Evolutionary conservation across 192 early-diverging fungal genomes (phyloP).

Genomic region (Paraglomus brasilianum): DNA sequence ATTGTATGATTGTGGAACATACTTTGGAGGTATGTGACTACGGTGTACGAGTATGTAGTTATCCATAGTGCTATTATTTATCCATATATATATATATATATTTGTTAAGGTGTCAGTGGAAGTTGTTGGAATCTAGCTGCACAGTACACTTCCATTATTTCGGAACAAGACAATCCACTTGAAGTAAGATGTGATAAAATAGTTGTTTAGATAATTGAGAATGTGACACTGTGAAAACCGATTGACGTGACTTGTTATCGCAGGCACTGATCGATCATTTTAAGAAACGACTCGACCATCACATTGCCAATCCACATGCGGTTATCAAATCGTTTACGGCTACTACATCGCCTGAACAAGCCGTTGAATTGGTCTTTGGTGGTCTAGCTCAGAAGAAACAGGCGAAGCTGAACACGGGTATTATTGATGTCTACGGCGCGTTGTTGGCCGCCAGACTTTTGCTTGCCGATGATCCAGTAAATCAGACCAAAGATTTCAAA

Average conservation of each 20-base stretch:
- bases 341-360: conserved; percentile 36
- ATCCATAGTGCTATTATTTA: no score
- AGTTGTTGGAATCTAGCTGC: conserved; percentile 60
- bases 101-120: conserved; percentile 47
- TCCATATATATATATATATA: background rate
- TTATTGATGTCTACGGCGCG: conserved; percentile 61
- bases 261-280: conserved; percentile 37
- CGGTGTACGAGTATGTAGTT: background rate
- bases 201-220: conserved; percentile 36
- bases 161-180: conserved; percentile 4
- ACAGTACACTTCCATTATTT: background rate
- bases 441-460: conserved; percentile 50
- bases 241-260: conserved; percentile 11
- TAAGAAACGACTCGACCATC: conserved; percentile 32
- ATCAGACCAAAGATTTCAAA: conserved; percentile 52
- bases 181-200: no score
- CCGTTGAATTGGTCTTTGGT: conserved; percentile 44
- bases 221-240: conserved; percentile 27
- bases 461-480: conserved; percentile 35
- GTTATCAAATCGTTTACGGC: conserved; percentile 33
- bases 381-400: conserved; percentile 42
- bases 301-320: conserved; percentile 34
- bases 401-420: conserved; percentile 31
- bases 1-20: conserved; percentile 68
- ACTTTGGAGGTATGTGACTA: conserved; percentile 52